These are phyloP conservation scores for Aureobasidium mangrovei DNA, from an alignment of 2,329 filamentous ascomycete genomes.

Conservation along the genomic window DNA sequence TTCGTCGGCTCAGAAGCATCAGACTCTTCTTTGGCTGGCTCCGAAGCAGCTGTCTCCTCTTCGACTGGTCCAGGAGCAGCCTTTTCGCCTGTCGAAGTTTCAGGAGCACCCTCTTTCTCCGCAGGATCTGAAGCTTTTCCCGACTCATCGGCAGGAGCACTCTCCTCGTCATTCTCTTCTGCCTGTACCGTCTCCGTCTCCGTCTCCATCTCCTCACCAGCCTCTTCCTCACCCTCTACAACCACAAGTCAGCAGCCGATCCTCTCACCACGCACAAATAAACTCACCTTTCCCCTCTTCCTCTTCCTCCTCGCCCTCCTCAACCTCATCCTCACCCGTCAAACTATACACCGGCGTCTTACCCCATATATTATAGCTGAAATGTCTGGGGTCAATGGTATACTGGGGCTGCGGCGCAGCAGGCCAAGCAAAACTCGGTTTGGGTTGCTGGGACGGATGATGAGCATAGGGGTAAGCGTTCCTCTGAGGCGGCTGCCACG, in stretches of 20 bases:
- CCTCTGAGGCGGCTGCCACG: no score
- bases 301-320: neutral
- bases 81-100: neutral
- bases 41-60: neutral
- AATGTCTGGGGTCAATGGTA: conserved; percentile 10
- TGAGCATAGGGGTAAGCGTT: neutral
- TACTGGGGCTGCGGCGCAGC: neutral
- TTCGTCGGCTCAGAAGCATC: neutral
- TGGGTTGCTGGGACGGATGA: no score
- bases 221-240: neutral
- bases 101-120: neutral
- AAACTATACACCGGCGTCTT: conserved; percentile 6
- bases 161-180: no score
- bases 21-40: neutral
- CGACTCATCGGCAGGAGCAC: no score
- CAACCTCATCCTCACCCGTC: conserved; percentile 5
- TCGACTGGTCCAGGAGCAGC: neutral
- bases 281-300: neutral
- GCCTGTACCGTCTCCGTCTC: no score
- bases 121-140: no score
- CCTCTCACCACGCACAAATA: neutral
- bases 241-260: neutral
- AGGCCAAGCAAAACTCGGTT: neutral
- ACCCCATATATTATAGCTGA: conserved; percentile 7
- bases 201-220: conserved; percentile 45